Conservation (phyloP, 2,329 filamentous ascomycete genomes). For the Fusarium musae region DNA sequence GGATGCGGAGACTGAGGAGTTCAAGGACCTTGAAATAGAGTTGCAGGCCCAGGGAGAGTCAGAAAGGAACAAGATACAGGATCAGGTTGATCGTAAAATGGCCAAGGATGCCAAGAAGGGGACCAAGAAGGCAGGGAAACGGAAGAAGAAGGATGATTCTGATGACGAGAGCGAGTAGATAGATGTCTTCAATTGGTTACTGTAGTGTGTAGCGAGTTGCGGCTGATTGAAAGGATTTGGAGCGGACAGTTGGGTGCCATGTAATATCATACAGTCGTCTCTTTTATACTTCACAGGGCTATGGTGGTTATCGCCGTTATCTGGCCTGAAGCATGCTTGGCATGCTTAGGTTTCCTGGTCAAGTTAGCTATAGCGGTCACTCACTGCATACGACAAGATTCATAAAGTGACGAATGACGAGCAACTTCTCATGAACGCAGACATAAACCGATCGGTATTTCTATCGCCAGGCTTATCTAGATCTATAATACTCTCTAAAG, state of each 20-base stretch:
- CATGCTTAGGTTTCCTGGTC: background rate
- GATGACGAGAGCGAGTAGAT: conserved; percentile 51
- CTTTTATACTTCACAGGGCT: background rate
- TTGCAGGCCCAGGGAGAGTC: conserved; percentile 74
- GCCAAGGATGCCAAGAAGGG: conserved; percentile 64
- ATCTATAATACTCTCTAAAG: conserved; percentile 11
- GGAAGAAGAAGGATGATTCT: conserved; percentile 50
- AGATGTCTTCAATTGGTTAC: background rate
- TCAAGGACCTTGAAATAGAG: conserved; percentile 70
- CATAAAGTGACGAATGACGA: background rate
- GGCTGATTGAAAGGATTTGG: background rate
- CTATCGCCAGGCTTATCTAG: background rate
- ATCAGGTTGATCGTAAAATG: conserved; percentile 80
- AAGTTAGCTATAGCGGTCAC: background rate
- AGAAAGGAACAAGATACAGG: conserved; percentile 80
- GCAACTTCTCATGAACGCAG: background rate
- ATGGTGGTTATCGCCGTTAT: background rate
- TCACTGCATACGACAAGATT: background rate
- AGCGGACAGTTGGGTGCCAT: background rate
- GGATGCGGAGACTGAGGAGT: conserved; percentile 80
- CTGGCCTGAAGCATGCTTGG: background rate
- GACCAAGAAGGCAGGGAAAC: conserved; percentile 46
- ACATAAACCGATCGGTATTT: background rate
- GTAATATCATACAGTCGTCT: background rate
- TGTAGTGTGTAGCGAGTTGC: background rate